These are phyloP conservation scores for Backusella tarrabulga DNA, from an alignment of 192 early-diverging fungal genomes.

Conservation along the genomic window DNA sequence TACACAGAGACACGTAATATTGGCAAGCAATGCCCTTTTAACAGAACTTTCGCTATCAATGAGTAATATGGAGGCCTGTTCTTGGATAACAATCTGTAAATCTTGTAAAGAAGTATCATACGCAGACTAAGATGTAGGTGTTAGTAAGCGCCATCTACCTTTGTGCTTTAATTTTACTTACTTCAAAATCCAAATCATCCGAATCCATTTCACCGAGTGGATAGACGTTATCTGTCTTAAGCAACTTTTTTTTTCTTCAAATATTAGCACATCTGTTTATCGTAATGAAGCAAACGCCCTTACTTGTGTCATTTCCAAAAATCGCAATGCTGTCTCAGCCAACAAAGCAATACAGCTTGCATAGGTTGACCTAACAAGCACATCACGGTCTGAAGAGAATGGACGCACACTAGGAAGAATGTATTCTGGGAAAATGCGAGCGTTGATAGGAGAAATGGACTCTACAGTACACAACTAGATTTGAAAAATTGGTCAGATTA, in stretches of 20 bases:
- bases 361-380: constrained; percentile 77
- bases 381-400: constrained; percentile 70
- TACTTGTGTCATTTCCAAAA: constrained; percentile 74
- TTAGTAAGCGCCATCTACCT: background rate
- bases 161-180: constrained; percentile 1
- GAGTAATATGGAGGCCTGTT: constrained; percentile 76
- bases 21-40: constrained; percentile 80
- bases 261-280: too few relatives aligned
- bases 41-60: constrained; percentile 80
- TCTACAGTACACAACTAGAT: constrained; percentile 71
- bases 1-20: constrained; percentile 78
- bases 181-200: constrained; percentile 49
- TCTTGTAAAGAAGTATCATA: constrained; percentile 75
- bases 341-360: constrained; percentile 78
- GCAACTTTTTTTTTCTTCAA: constrained; percentile 22
- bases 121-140: constrained; percentile 42
- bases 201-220: constrained; percentile 39
- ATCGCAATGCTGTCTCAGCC: constrained; percentile 75
- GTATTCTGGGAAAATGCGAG: constrained; percentile 89
- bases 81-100: constrained; percentile 78
- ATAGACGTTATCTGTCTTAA: constrained; percentile 48
- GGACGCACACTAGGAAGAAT: constrained; percentile 74
- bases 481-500: background rate
- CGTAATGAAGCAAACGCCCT: background rate
- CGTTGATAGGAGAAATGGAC: constrained; percentile 76